These are phyloP conservation scores for Hansenula lynferdii DNA, from an alignment of 1,139 yeast species.

Conservation along the genomic window DNA sequence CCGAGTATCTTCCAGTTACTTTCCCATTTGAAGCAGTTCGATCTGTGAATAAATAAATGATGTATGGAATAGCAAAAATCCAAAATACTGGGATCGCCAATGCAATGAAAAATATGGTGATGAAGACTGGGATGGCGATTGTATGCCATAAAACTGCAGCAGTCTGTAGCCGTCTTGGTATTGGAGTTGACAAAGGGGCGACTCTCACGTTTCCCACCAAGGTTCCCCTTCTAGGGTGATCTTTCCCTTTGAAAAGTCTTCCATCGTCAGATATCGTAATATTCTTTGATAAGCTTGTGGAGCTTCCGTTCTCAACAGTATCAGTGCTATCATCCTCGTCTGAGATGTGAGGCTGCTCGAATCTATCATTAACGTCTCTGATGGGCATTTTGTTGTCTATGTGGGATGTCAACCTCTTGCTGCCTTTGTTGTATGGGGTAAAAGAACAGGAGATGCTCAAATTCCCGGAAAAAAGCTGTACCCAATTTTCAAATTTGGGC, in stretches of 20 bases:
- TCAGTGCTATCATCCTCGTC: not conserved
- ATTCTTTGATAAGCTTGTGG: not conserved
- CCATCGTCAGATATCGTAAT: not conserved
- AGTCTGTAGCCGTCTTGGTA: conserved; percentile 60
- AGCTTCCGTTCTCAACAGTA: not conserved
- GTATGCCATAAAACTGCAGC: conserved; percentile 74
- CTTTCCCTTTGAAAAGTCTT: not conserved
- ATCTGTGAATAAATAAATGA: conserved; percentile 54
- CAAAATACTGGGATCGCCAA: conserved; percentile 68
- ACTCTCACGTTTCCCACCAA: conserved; percentile 3
- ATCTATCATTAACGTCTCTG: not conserved
- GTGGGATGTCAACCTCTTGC: not conserved
- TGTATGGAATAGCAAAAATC: conserved; percentile 52
- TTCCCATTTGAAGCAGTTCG: conserved; percentile 74
- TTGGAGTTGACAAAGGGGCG: conserved; percentile 51
- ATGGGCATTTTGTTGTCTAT: not conserved
- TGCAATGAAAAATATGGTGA: conserved; percentile 48
- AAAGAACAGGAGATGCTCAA: not conserved
- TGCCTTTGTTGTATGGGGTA: not conserved
- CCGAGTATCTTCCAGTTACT: conserved; percentile 52
- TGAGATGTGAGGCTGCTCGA: not conserved
- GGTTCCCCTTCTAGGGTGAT: not conserved
- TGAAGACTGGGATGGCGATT: conserved; percentile 59
- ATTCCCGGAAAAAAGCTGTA: no score
- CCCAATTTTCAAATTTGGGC: no score